Evolutionary conservation across 2,329 filamentous ascomycete species (phyloP).

Genomic region (Aspergillus sp.): DNA sequence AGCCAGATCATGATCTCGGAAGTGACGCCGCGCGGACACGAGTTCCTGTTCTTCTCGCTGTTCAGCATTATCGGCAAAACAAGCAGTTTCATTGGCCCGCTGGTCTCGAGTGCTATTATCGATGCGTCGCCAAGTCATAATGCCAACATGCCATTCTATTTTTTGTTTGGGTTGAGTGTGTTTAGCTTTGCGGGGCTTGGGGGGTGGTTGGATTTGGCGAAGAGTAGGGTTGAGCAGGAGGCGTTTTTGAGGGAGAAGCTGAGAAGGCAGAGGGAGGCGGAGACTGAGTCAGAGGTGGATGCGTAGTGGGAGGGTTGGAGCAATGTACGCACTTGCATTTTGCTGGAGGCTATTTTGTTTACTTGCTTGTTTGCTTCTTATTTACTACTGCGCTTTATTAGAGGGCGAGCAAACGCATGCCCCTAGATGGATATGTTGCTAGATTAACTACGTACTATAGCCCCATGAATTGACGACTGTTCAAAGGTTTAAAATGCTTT

Average conservation of each 20-base stretch:
- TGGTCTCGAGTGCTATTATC: slow-evolving; percentile 69
- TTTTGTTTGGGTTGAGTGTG: slow-evolving; percentile 60
- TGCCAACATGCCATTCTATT: slow-evolving; percentile 65
- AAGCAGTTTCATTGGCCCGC: slow-evolving; percentile 65
- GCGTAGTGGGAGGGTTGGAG: no score
- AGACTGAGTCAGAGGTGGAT: no score
- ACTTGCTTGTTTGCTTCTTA: no score
- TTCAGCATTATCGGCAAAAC: slow-evolving; percentile 71
- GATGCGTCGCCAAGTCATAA: slow-evolving; percentile 57
- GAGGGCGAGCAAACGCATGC: no score
- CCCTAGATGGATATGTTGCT: no score
- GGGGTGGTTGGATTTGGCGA: slow-evolving; percentile 60
- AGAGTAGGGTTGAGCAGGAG: slow-evolving; percentile 61
- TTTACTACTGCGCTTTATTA: no score
- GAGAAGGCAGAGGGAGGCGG: background rate
- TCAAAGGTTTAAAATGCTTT: no score
- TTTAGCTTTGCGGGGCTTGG: slow-evolving; percentile 55
- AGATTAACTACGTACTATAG: no score
- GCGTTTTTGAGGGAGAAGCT: slow-evolving; percentile 48
- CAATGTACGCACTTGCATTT: no score
- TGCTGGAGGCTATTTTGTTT: no score
- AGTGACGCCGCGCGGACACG: slow-evolving; percentile 66
- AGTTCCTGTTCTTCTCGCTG: slow-evolving; percentile 69
- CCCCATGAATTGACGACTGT: no score
- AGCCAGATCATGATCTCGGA: slow-evolving; percentile 70